Evolutionary conservation across 2,329 filamentous ascomycete genomes (phyloP).

Genomic region (Thielaviopsis musarum): DNA sequence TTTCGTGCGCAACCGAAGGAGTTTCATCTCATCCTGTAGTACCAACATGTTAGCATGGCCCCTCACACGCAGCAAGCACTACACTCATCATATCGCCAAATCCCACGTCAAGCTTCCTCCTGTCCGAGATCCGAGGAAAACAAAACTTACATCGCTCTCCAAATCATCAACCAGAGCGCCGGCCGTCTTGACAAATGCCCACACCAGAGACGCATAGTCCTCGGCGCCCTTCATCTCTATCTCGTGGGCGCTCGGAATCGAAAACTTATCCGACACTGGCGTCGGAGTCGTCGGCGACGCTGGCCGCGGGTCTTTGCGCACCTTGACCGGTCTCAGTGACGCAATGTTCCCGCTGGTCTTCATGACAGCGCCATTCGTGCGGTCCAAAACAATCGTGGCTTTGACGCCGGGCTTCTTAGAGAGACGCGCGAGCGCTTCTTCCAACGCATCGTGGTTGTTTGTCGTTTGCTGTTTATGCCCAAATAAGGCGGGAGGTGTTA

Average conservation of each 20-base stretch:
- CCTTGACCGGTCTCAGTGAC: conserved; percentile 28
- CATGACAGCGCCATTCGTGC: conserved; percentile 54
- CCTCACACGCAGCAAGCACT: neutral
- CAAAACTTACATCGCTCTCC: conserved; percentile 44
- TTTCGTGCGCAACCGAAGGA: conserved; percentile 63
- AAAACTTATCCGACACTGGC: conserved; percentile 18
- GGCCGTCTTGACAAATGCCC: conserved; percentile 55
- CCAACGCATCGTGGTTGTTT: conserved; percentile 42
- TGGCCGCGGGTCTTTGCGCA: conserved; percentile 6
- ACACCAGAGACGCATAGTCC: conserved; percentile 60
- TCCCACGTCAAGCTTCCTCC: neutral
- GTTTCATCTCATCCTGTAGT: conserved; percentile 55
- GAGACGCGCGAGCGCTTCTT: conserved; percentile 49
- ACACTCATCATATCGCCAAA: neutral
- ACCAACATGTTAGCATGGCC: conserved; percentile 1
- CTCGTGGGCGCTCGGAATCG: conserved; percentile 23
- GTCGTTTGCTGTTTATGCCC: neutral
- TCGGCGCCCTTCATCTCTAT: conserved; percentile 44
- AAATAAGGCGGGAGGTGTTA: too few relatives aligned
- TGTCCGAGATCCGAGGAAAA: neutral
- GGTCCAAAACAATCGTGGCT: conserved; percentile 59
- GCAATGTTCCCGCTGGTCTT: conserved; percentile 56
- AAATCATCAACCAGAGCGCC: conserved; percentile 54
- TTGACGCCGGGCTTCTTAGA: conserved; percentile 66
- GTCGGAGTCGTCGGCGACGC: conserved; percentile 17